Conservation (phyloP, 75 land plant species). For the Ceratopteris richardii region DNA sequence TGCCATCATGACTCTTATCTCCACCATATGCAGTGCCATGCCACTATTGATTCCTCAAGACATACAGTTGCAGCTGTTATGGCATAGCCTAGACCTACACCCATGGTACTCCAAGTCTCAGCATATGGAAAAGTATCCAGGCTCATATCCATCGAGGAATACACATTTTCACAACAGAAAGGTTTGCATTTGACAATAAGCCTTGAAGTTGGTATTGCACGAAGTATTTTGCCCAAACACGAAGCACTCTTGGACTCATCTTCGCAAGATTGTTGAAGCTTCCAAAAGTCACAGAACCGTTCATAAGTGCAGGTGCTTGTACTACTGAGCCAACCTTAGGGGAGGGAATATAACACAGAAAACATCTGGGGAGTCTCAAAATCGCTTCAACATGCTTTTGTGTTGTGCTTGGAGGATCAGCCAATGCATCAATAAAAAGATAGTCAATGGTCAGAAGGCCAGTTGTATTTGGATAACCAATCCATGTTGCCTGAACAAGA, state of each 20-base stretch:
- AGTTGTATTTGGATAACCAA: slow-evolving; percentile 97
- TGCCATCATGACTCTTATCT: too few relatives aligned
- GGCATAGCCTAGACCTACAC: too few relatives aligned
- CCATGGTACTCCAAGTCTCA: too few relatives aligned
- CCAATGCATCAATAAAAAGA: slow-evolving; percentile 75
- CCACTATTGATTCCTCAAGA: too few relatives aligned
- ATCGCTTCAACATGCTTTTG: slow-evolving; percentile 98
- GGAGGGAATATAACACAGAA: slow-evolving; percentile 98
- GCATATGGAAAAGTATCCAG: too few relatives aligned
- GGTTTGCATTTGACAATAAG: slow-evolving; percentile 99
- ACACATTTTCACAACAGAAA: slow-evolving; percentile 93
- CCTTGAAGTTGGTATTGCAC: slow-evolving; percentile 84
- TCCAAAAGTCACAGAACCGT: slow-evolving; percentile 95
- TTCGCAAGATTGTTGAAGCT: slow-evolving; percentile 99
- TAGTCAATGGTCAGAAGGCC: slow-evolving; percentile 91
- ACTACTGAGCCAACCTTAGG: slow-evolving; percentile 88
- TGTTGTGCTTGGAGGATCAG: slow-evolving; percentile 70
- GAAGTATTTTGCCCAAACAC: slow-evolving; percentile 61
- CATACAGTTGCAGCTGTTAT: too few relatives aligned
- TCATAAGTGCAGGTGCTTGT: slow-evolving; percentile 72
- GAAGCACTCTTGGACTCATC: slow-evolving; percentile 32
- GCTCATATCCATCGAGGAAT: slow-evolving; percentile 96
- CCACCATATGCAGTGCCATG: too few relatives aligned
- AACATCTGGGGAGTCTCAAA: slow-evolving; percentile 77
- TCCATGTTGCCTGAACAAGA: slow-evolving; percentile 98